Evolutionary conservation across 768 basidiomycete genomes (phyloP).

Genomic region (Leccinum subtestaceum): DNA sequence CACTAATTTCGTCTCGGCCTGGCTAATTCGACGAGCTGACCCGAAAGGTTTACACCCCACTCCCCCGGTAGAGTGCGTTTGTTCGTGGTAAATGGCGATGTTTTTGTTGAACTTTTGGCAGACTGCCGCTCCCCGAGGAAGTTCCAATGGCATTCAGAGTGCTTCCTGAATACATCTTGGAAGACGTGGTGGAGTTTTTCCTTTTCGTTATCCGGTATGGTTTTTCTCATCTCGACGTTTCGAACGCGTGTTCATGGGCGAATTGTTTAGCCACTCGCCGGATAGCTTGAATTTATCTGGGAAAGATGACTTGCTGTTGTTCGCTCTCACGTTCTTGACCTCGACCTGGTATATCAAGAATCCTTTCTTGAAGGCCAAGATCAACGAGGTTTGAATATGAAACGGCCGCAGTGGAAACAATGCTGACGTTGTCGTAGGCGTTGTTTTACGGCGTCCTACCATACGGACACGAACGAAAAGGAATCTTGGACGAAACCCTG

Average conservation of each 20-base stretch:
- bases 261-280: conserved; percentile 52
- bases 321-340: conserved; percentile 85
- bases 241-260: neutral
- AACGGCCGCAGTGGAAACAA: neutral
- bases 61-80: conserved; percentile 59
- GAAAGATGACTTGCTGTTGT: conserved; percentile 82
- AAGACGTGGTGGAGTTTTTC: conserved; percentile 90
- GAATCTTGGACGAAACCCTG: conserved; percentile 77
- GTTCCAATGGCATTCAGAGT: conserved; percentile 83
- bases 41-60: conserved; percentile 75
- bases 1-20: conserved; percentile 87
- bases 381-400: conserved; percentile 69
- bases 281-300: conserved; percentile 82
- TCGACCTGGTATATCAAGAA: conserved; percentile 99
- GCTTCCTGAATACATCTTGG: conserved; percentile 90
- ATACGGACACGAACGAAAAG: conserved; percentile 61
- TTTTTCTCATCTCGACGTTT: neutral
- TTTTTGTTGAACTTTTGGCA: conserved; percentile 31
- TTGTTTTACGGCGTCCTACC: conserved; percentile 71
- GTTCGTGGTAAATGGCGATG: neutral
- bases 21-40: conserved; percentile 90
- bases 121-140: conserved; percentile 81
- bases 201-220: conserved; percentile 78
- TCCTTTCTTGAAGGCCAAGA: conserved; percentile 94
- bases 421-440: conserved; percentile 42